phyloP scores from a whole-genome alignment of 148 eudicot species.

The Diospyros lotus region DNA sequence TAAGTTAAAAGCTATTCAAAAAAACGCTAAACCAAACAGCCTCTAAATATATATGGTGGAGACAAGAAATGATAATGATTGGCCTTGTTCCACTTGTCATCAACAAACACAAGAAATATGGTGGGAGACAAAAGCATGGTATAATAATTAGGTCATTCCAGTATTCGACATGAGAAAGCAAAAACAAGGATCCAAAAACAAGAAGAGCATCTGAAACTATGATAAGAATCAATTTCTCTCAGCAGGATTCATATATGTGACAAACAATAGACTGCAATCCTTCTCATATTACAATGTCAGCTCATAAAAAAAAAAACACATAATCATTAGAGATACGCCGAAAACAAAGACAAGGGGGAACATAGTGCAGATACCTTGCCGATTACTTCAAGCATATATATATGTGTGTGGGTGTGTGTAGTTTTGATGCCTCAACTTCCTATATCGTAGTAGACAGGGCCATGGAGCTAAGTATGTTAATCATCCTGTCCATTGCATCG shows the following conservation, averaged over 20 bases:
- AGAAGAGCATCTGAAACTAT: too few relatives aligned
- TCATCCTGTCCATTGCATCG: constrained; percentile 9
- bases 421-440: too few relatives aligned
- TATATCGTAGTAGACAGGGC: too few relatives aligned
- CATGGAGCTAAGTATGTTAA: constrained; percentile 13
- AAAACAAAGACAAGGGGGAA: not conserved
- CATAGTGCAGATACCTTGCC: not conserved
- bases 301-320: not conserved
- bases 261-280: too few relatives aligned
- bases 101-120: not conserved
- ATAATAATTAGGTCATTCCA: too few relatives aligned
- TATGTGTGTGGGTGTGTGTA: too few relatives aligned
- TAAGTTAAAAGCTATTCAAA: too few relatives aligned
- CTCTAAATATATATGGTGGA: too few relatives aligned
- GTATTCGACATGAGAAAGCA: not conserved
- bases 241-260: too few relatives aligned
- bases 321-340: not conserved
- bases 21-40: too few relatives aligned
- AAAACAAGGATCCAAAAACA: not conserved
- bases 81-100: not conserved
- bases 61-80: too few relatives aligned
- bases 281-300: not conserved
- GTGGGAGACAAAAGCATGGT: not conserved
- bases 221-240: too few relatives aligned
- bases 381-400: not conserved